Conservation (phyloP, 78 protist species). For the Dictyostelium purpureum region DNA sequence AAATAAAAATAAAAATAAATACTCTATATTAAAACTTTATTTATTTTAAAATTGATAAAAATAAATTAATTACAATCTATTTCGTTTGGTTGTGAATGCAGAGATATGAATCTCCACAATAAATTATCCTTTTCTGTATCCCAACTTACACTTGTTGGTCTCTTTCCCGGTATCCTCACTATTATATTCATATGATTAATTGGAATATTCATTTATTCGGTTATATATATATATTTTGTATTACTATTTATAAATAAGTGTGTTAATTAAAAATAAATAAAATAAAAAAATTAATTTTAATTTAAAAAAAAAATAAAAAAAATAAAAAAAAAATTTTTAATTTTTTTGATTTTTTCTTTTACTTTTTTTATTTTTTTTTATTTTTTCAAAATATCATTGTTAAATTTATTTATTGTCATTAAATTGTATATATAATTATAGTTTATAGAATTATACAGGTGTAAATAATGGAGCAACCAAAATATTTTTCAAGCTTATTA, state of each 20-base stretch:
- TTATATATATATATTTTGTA: neutral
- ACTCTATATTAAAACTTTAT: neutral
- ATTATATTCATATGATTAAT: neutral
- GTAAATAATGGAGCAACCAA: conserved; percentile 4
- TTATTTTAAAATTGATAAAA: neutral
- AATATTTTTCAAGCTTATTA: conserved; percentile 47
- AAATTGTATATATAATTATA: neutral
- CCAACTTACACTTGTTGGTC: conserved; percentile 7
- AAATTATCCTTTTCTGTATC: neutral
- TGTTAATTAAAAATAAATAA: neutral
- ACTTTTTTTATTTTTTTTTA: neutral
- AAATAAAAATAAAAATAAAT: neutral
- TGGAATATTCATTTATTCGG: neutral
- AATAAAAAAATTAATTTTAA: neutral
- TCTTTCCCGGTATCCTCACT: conserved; percentile 2
- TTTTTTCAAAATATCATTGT: neutral
- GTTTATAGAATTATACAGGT: no score
- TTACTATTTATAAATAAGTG: neutral
- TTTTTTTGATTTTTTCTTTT: no score
- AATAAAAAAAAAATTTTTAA: neutral
- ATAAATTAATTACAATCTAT: neutral
- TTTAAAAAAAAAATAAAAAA: neutral
- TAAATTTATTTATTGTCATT: neutral
- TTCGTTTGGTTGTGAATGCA: conserved; percentile 25
- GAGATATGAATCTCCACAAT: conserved; percentile 7